Base-by-base conservation (phyloP, 2,329 filamentous ascomycete genomes). In the Tolypocladium tundrense region DNA sequence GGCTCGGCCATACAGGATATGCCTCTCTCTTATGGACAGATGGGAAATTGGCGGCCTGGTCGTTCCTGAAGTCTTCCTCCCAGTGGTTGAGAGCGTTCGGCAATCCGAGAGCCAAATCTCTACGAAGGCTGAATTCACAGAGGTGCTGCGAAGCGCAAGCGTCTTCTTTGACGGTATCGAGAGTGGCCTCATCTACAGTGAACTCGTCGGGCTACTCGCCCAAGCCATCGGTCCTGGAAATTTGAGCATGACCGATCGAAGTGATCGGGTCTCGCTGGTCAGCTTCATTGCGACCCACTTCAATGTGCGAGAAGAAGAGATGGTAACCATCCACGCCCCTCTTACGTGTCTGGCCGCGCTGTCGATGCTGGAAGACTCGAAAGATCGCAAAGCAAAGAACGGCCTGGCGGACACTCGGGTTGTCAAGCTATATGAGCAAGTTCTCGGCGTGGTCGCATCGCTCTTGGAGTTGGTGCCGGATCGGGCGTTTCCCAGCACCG, bases 151-250 rank as follows among this genome's bases (percentile, higher is more conserved):
- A 64, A 97, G 93, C 69, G 94, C 93, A 6, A 96, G 89, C 68
- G 88, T 94, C 45, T 99, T 99, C 73, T 99, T 99, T 64, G 94
- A 99, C 68, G 93, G 93, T 6, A 93, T 97, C 43, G 94, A 99
- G 72, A 96, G 92, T 66, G 88, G 89, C 9, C 78, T 97, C 24
- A 96, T 99, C 53, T 99, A 95, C 78, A 86, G 88, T 53, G 90
- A 96, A 68, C 79, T 96, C 58, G 76, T 90, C 58, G 77, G 83
- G 14, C 79, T 94, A 48, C 76, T 94, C 59, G 79, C 79, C 1
- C 79, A 85, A 64, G 77, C 82, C n/a, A 75, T 86, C 56, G 76
- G 77, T 2, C 73, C 79, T 6, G 77, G 76, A 27, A 73, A 68
- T 41, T 57, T 75, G n/a, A 67, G 68, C 40, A 65, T 69, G 4